Percentiles rank a stretch among this genome's conserved stretches.
These are phyloP conservation scores for Melampsora abietis-canadensis DNA, from an alignment of 1,284 basidiomycete species.

Conservation along the genomic window DNA sequence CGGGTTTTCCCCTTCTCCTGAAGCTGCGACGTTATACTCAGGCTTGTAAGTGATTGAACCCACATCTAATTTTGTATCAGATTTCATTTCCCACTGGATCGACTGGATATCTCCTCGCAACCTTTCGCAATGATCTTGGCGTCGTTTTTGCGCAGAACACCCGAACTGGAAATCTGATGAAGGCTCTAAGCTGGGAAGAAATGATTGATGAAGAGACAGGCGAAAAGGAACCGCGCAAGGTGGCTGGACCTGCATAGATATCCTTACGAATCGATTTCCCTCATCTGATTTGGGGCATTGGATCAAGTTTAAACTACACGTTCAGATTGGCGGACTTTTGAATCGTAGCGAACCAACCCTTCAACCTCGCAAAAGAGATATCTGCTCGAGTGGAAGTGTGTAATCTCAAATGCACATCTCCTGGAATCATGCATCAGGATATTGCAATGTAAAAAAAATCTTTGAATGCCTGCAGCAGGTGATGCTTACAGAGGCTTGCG, in stretches of 20 bases:
- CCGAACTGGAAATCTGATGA: constrained; percentile 70
- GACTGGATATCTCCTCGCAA: constrained; percentile 88
- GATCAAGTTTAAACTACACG: too few species aligned
- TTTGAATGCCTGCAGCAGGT: too few species aligned
- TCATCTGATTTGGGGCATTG: too few species aligned
- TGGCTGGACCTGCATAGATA: constrained; percentile 67
- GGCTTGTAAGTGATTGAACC: neutral
- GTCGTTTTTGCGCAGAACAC: constrained; percentile 82
- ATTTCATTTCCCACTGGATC: constrained; percentile 82
- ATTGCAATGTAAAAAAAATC: too few species aligned
- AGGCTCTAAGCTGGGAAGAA: constrained; percentile 82
- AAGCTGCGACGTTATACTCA: neutral
- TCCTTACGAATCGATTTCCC: neutral
- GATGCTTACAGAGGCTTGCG: too few species aligned
- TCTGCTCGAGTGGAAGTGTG: too few species aligned
- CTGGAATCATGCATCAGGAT: too few species aligned
- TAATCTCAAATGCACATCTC: too few species aligned
- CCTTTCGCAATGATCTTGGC: constrained; percentile 87
- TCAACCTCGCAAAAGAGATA: too few species aligned
- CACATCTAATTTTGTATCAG: constrained; percentile 55
- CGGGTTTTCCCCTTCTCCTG: neutral
- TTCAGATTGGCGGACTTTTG: too few species aligned
- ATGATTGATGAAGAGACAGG: constrained; percentile 85
- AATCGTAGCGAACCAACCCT: too few species aligned
- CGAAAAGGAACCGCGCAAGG: constrained; percentile 75